Percentiles rank a stretch among this genome's conserved stretches.
phyloP scores from a whole-genome alignment of 805 yeast genomes.

The Wickerhamomyces silvicola region DNA sequence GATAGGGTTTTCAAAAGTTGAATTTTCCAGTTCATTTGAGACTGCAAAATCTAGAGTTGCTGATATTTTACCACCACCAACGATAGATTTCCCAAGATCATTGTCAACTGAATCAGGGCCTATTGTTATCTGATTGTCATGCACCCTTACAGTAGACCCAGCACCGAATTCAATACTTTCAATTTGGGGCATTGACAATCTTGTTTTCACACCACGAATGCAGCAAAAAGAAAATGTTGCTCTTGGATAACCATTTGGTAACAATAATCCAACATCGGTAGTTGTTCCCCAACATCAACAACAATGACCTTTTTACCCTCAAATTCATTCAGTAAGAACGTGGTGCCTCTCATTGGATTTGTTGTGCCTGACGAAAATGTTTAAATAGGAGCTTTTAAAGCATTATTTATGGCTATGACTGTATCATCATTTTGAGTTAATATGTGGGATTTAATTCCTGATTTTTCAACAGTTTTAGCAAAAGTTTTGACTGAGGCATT shows the following conservation, averaged over 20 bases:
- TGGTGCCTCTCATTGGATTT: slow-evolving; percentile 44
- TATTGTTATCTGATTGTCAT: slow-evolving; percentile 23
- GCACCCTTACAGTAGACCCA: slow-evolving; percentile 37
- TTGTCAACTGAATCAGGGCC: slow-evolving; percentile 48
- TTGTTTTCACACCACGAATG: slow-evolving; percentile 43
- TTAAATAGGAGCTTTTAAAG: slow-evolving; percentile 34
- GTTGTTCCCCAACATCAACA: slow-evolving; percentile 48
- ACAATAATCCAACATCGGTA: slow-evolving; percentile 39
- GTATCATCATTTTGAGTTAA: slow-evolving; percentile 47
- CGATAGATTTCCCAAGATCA: slow-evolving; percentile 28
- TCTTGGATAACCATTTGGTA: slow-evolving; percentile 41
- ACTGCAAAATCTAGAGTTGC: slow-evolving; percentile 36
- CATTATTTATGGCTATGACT: slow-evolving; percentile 35
- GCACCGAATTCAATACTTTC: slow-evolving; percentile 47
- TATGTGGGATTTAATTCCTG: slow-evolving; percentile 34
- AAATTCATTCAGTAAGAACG: slow-evolving; percentile 27
- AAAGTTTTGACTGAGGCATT: slow-evolving; percentile 39
- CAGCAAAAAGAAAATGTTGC: slow-evolving; percentile 37
- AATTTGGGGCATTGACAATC: slow-evolving; percentile 45
- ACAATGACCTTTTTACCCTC: slow-evolving; percentile 29
- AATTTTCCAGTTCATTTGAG: slow-evolving; percentile 9
- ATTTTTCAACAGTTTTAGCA: slow-evolving; percentile 28
- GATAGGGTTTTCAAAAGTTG: slow-evolving; percentile 8
- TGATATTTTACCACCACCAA: slow-evolving; percentile 36
- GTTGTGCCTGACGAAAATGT: slow-evolving; percentile 47